phyloP scores from a whole-genome alignment of 768 basidiomycete species.

The Suillus plorans region DNA sequence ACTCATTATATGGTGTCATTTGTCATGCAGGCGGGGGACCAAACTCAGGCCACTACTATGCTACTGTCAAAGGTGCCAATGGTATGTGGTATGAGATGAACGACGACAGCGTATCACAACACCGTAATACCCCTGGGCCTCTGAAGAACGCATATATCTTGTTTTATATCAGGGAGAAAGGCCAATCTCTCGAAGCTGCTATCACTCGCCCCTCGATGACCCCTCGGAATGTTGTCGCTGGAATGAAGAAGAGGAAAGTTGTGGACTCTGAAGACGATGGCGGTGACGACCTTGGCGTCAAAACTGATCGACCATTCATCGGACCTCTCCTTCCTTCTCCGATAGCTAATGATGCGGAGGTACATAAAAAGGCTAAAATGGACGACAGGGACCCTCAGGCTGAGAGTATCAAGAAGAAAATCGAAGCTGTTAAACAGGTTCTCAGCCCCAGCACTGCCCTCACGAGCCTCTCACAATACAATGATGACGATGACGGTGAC shows the following conservation, averaged over 20 bases:
- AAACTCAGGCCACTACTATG: conserved; percentile 94
- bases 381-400: conserved; percentile 52
- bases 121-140: conserved; percentile 45
- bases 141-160: conserved; percentile 89
- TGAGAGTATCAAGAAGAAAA: conserved; percentile 50
- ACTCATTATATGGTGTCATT: conserved; percentile 89
- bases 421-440: conserved; percentile 36
- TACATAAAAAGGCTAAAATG: conserved; percentile 21
- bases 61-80: conserved; percentile 69
- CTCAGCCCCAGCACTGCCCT: conserved; percentile 34
- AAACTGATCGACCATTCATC: conserved; percentile 53
- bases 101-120: conserved; percentile 69
- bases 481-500: conserved; percentile 40
- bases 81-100: conserved; percentile 92
- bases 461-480: conserved; percentile 39
- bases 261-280: conserved; percentile 51
- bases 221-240: conserved; percentile 44
- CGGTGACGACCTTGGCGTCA: conserved; percentile 48
- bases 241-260: conserved; percentile 49
- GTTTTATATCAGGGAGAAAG: conserved; percentile 85
- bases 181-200: conserved; percentile 68
- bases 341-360: conserved; percentile 24
- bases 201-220: conserved; percentile 33
- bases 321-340: conserved; percentile 64
- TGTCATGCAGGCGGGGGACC: conserved; percentile 92